phyloP scores from a whole-genome alignment of 2,329 filamentous ascomycete genomes.

The Claviceps cyperi region DNA sequence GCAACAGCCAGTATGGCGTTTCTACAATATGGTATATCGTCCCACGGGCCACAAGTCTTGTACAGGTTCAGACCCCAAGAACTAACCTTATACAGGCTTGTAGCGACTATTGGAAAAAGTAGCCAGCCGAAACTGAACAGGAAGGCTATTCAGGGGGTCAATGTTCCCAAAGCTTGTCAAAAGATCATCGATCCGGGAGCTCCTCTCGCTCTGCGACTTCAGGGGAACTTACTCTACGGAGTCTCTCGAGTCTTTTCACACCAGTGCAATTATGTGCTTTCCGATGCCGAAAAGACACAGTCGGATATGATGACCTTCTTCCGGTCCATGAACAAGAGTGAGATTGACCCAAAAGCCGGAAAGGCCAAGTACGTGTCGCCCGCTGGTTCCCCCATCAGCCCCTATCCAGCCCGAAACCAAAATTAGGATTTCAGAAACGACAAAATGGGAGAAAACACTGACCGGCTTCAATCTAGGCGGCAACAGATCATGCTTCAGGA shows the following conservation, averaged over 20 bases:
- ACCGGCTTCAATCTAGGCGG: constrained; percentile 32
- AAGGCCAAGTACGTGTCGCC: constrained; percentile 51
- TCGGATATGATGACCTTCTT: constrained; percentile 58
- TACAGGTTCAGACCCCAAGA: not conserved
- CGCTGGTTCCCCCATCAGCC: not conserved
- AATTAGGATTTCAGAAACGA: not conserved
- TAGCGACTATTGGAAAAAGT: constrained; percentile 74
- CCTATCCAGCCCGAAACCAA: constrained; percentile 1
- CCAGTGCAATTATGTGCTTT: constrained; percentile 75
- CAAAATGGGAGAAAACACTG: not conserved
- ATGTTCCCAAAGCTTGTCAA: constrained; percentile 73
- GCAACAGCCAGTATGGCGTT: constrained; percentile 75
- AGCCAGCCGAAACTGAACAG: constrained; percentile 59
- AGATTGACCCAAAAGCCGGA: constrained; percentile 55
- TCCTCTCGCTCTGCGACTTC: constrained; percentile 78
- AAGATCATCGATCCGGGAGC: constrained; percentile 73
- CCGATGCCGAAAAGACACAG: constrained; percentile 63
- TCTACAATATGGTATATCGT: constrained; percentile 74
- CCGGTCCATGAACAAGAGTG: constrained; percentile 35
- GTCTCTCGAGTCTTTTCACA: constrained; percentile 74
- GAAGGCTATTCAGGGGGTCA: constrained; percentile 77
- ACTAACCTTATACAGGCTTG: constrained; percentile 46
- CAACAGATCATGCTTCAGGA: constrained; percentile 66
- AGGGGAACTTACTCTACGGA: constrained; percentile 77
- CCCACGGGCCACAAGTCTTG: too few relatives aligned